Evolutionary conservation across 2,329 filamentous ascomycete genomes (phyloP).

Genomic region (Ophiostoma tasmaniense): DNA sequence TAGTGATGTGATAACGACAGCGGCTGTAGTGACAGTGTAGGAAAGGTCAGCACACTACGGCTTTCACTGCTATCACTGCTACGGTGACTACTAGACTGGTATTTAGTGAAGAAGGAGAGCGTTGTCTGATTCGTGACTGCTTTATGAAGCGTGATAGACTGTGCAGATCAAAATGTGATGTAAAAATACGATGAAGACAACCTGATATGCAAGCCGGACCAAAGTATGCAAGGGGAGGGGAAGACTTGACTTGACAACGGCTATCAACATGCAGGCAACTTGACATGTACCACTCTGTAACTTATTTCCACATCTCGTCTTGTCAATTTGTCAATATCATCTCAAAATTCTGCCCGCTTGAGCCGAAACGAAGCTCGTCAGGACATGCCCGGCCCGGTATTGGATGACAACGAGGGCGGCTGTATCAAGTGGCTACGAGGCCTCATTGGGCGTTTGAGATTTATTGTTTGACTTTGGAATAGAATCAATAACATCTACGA

Average conservation of each 20-base stretch:
- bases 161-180: not conserved
- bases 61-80: not conserved
- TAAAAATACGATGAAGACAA: not conserved
- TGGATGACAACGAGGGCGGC: not conserved
- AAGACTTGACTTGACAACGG: not conserved
- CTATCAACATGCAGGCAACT: not conserved
- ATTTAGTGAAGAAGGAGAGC: not conserved
- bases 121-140: not conserved
- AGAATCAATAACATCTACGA: not conserved
- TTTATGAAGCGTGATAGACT: no score
- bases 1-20: constrained; percentile 3
- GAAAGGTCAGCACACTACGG: not conserved
- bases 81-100: not conserved
- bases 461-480: no score
- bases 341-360: not conserved
- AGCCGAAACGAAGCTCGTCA: not conserved
- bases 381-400: not conserved
- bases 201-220: not conserved
- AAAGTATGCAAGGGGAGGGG: not conserved
- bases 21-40: no score
- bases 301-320: not conserved
- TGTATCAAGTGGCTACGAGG: not conserved
- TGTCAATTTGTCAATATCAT: not conserved
- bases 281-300: not conserved
- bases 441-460: not conserved